A percentile compares a stretch with the other conserved stretches of the same genome.
These are phyloP conservation scores for Eucalyptus tenuipes DNA, from an alignment of 345 rosid genomes.

Conservation along the genomic window DNA sequence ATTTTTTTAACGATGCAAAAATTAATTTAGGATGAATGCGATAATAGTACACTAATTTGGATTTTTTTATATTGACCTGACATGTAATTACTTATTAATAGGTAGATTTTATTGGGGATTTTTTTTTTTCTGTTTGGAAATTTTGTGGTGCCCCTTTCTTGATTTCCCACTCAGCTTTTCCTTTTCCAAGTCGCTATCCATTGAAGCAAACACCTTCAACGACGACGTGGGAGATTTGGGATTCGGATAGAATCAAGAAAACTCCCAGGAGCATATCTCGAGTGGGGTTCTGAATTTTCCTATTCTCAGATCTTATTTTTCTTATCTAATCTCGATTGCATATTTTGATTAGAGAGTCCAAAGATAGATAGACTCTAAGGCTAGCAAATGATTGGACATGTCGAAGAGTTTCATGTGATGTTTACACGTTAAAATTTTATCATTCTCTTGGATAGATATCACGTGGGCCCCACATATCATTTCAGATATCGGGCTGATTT, in stretches of 20 bases:
- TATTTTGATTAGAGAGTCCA: not conserved
- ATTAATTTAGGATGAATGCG: no score
- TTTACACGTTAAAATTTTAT: not conserved
- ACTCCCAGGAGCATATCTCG: not conserved
- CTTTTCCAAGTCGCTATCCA: not conserved
- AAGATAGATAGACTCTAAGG: not conserved
- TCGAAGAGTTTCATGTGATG: not conserved
- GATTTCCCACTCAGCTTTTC: not conserved
- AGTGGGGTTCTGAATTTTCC: not conserved
- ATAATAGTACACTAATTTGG: no score
- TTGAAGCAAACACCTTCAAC: not conserved
- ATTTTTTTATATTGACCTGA: no score
- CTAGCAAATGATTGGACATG: not conserved
- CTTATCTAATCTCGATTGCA: not conserved
- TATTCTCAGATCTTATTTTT: not conserved
- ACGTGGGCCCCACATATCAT: not conserved
- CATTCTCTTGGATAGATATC: not conserved
- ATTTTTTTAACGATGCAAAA: no score
- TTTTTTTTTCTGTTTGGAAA: not conserved
- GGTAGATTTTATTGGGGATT: no score
- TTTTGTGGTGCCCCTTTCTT: not conserved
- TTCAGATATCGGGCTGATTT: no score
- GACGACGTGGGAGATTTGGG: not conserved
- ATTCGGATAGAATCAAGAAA: not conserved
- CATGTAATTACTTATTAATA: no score